A percentile compares a stretch with the other conserved stretches of the same genome.
phyloP scores from a whole-genome alignment of 345 rosid genomes.

The Alliaria petiolata region DNA sequence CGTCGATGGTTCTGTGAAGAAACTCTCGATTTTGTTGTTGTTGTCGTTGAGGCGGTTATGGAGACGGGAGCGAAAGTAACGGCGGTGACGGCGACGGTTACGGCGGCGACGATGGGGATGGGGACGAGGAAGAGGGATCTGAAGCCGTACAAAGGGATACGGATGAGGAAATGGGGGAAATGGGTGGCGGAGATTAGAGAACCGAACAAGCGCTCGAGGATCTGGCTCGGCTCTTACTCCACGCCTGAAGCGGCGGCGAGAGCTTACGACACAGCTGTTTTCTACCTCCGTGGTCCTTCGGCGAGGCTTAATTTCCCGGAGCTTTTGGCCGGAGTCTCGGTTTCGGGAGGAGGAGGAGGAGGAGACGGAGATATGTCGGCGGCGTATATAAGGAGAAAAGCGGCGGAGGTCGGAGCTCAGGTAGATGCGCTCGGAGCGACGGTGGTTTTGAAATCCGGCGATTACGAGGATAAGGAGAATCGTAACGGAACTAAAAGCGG shows the following conservation, averaged over 20 bases:
- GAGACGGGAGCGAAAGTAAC: conserved; percentile 34
- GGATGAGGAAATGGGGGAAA: conserved; percentile 99
- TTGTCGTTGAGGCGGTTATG: conserved; percentile 9
- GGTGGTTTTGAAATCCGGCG: conserved; percentile 18
- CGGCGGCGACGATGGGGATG: conserved; percentile 23
- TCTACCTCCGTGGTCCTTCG: conserved; percentile 83
- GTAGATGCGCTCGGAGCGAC: conserved; percentile 77
- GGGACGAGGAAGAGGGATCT: conserved; percentile 41
- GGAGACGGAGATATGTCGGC: conserved; percentile 66
- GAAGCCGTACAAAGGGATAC: conserved; percentile 76
- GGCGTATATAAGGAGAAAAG: conserved; percentile 81
- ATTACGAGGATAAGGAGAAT: conserved; percentile 1
- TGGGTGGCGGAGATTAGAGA: conserved; percentile 99
- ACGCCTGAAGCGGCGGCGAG: conserved; percentile 94
- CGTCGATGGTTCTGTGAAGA: neutral
- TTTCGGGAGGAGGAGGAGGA: neutral
- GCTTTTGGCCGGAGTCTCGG: conserved; percentile 35
- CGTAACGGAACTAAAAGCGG: conserved; percentile 6
- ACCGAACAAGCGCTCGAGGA: conserved; percentile 90
- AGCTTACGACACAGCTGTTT: conserved; percentile 95
- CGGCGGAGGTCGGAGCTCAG: conserved; percentile 88
- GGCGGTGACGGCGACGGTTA: conserved; percentile 17
- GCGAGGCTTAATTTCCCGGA: conserved; percentile 94
- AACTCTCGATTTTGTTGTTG: neutral
- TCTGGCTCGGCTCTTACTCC: conserved; percentile 96